phyloP scores from a whole-genome alignment of 2,329 filamentous ascomycete genomes.

The Rhexocercosporidium sp. region DNA sequence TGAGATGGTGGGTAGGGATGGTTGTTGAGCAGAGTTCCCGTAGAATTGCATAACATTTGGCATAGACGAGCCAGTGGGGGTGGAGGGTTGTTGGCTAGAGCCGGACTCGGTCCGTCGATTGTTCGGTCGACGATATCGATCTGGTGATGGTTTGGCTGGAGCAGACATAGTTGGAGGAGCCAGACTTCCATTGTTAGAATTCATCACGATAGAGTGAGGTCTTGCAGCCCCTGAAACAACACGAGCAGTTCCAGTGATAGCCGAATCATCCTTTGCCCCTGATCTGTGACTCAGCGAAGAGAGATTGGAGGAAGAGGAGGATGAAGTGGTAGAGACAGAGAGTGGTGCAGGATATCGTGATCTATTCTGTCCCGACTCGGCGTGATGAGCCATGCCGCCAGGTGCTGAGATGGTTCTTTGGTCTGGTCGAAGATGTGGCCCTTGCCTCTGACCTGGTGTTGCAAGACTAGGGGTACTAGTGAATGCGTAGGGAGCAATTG shows the following conservation, averaged over 20 bases:
- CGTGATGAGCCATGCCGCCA: slow-evolving; percentile 46
- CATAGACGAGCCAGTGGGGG: slow-evolving; percentile 51
- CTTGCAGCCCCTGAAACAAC: slow-evolving; percentile 33
- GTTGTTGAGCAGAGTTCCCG: slow-evolving; percentile 47
- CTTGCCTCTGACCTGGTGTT: slow-evolving; percentile 45
- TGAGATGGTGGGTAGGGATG: slow-evolving; percentile 30
- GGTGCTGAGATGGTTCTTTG: slow-evolving; percentile 60
- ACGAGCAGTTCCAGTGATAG: slow-evolving; percentile 47
- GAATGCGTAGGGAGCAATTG: slow-evolving; percentile 80
- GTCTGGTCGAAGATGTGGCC: slow-evolving; percentile 60
- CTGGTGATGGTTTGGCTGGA: slow-evolving; percentile 71
- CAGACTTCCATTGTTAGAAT: slow-evolving; percentile 56
- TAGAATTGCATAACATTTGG: slow-evolving; percentile 61
- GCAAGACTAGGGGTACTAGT: slow-evolving; percentile 71
- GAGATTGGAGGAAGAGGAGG: slow-evolving; percentile 42
- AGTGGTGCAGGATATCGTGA: slow-evolving; percentile 54
- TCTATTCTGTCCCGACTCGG: slow-evolving; percentile 43
- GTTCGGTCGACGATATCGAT: slow-evolving; percentile 78
- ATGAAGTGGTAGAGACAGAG: slow-evolving; percentile 53
- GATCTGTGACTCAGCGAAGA: slow-evolving; percentile 48
- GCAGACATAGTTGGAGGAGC: slow-evolving; percentile 51
- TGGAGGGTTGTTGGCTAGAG: slow-evolving; percentile 32
- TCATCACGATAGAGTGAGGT: slow-evolving; percentile 48
- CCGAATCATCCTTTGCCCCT: slow-evolving; percentile 59
- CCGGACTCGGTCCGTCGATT: slow-evolving; percentile 53